These are phyloP conservation scores for Phascolomyces articulosus DNA, from an alignment of 371 early-diverging fungal genomes.

Conservation along the genomic window DNA sequence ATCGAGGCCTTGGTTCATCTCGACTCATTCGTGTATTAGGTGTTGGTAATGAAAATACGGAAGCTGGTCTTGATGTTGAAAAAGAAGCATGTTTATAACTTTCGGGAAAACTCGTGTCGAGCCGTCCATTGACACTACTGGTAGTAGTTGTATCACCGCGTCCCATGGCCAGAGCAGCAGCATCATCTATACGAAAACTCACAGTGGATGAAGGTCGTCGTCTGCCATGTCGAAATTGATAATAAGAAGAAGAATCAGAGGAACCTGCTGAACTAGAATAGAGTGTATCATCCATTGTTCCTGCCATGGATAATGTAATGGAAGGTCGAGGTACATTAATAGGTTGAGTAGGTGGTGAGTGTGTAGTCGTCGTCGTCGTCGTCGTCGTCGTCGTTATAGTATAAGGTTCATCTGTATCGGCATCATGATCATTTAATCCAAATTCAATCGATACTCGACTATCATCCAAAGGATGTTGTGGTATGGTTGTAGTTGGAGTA, in stretches of 20 bases:
- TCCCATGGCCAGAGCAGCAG: not conserved
- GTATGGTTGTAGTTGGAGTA: not conserved
- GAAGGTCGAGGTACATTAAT: conserved; percentile 20
- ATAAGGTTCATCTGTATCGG: not conserved
- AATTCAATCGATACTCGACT: too few relatives aligned
- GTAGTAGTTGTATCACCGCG: too few relatives aligned
- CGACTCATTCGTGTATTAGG: conserved; percentile 10
- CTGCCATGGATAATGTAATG: conserved; percentile 12
- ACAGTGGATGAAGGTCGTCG: conserved; percentile 9
- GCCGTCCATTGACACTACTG: not conserved
- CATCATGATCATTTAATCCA: too few relatives aligned
- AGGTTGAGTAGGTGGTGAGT: too few relatives aligned
- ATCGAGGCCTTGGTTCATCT: conserved; percentile 8
- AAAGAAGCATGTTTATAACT: not conserved
- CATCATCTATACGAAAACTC: not conserved
- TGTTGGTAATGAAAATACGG: conserved; percentile 20
- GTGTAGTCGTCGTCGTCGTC: not conserved
- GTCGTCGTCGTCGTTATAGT: not conserved
- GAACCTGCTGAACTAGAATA: conserved; percentile 7
- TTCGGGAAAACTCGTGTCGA: conserved; percentile 20
- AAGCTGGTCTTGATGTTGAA: conserved; percentile 10
- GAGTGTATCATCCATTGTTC: conserved; percentile 11
- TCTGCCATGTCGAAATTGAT: not conserved
- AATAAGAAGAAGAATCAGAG: conserved; percentile 7
- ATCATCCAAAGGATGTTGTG: not conserved